A percentile compares a stretch with the other conserved stretches of the same genome.
phyloP scores from a whole-genome alignment of 345 rosid genomes.

The Hypericum androsaemum region DNA sequence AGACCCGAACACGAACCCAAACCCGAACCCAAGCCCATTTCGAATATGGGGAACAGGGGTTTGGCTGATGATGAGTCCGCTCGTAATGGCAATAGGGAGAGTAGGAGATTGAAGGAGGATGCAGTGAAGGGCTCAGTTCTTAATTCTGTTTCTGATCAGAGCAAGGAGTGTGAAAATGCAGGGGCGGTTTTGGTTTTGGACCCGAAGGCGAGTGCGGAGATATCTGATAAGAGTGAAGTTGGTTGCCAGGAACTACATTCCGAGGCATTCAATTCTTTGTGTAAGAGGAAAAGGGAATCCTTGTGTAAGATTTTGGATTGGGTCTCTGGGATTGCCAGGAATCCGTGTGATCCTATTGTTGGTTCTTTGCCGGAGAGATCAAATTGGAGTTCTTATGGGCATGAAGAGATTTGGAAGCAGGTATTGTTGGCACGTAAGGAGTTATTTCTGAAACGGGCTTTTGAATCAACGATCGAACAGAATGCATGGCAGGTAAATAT shows the following conservation, averaged over 20 bases:
- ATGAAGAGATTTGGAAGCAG: constrained; percentile 65
- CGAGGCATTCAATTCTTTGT: constrained; percentile 9
- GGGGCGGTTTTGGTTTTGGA: neutral
- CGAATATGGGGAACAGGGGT: neutral
- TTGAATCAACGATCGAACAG: constrained; percentile 29
- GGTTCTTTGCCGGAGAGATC: constrained; percentile 53
- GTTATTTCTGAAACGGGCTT: constrained; percentile 22
- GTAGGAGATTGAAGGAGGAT: neutral
- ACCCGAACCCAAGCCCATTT: too few relatives aligned
- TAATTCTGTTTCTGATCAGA: too few relatives aligned
- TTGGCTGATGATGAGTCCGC: neutral
- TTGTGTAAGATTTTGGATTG: constrained; percentile 39
- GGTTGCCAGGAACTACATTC: constrained; percentile 15
- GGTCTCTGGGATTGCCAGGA: constrained; percentile 48
- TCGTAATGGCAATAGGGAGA: neutral
- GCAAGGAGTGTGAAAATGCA: too few relatives aligned
- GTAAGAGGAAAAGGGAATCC: constrained; percentile 50
- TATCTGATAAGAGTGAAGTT: neutral
- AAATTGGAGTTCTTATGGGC: constrained; percentile 54
- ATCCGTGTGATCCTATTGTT: constrained; percentile 46
- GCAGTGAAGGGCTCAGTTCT: too few relatives aligned
- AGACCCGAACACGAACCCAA: too few relatives aligned
- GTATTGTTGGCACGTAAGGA: constrained; percentile 52
- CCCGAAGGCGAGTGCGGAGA: neutral
- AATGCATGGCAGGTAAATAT: constrained; percentile 45